Evolutionary conservation across 441 rosid genomes (phyloP), one percentile per base, ranked within the genome.

Genomic region (Erodium moschatum): DNA sequence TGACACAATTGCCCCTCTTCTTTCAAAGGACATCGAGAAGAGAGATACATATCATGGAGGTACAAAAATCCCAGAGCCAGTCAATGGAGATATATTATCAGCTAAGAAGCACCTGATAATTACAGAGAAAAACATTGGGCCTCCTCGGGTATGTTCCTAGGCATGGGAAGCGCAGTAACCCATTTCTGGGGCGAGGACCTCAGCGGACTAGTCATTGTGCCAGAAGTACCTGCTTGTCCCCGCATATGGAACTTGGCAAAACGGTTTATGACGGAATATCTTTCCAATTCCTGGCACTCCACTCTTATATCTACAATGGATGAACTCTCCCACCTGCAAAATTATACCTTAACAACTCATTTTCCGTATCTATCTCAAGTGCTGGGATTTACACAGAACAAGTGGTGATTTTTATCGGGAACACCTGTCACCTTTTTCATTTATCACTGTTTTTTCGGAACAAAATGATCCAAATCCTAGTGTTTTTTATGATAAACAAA

Each of bases 121-220:
- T 84, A 90, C 74, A 92, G 86, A 67, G 96, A 79, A 60, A 87
- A 86, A 83, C 98, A 93, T 67, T 82, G 92, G 81, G 85, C 90
- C 84, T 82, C 82, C 67, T 91, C 97, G 35, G 97, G 97, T 63
- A 91, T 80, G 77, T 81, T 78, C 75, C 74, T 81, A 54, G 98
- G 95, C 82, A 89, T 79, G 35, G 95, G 88, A 70, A 84, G 74
- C 46, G 85, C 89, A 65, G 81, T 75, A 62, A 89, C 86, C 75
- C 88, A 85, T 80, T 91, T 81, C 77, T 83, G 96, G 56, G 82
- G 85, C 52, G 60, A 76, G 76, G 78, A 74, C 80, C 67, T 65
- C 38, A 74, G 54, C n/a, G n/a, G n/a, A n/a, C n/a, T n/a, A n/a
- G n/a, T n/a, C n/a, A n/a, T n/a, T 48, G 82, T 82, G 48, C 81